Conservation (phyloP, 257 asterid genomes). For the Plantago ovata region DNA sequence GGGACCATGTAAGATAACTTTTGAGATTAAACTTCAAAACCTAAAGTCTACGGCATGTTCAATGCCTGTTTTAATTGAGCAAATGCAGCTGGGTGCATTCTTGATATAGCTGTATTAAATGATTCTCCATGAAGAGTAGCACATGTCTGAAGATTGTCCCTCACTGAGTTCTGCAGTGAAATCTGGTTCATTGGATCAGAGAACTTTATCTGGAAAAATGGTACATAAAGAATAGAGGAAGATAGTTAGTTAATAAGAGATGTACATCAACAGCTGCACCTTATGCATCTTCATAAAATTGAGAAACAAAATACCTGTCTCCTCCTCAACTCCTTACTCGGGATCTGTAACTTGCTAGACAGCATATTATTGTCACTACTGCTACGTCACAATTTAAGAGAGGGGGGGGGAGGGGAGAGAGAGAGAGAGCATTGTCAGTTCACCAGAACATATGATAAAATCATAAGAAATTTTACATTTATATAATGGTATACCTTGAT, state of each 20-base stretch:
- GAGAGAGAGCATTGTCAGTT: slow-evolving; percentile 17
- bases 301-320: slow-evolving; percentile 62
- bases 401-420: too few relatives aligned
- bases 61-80: slow-evolving; percentile 80
- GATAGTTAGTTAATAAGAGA: background rate
- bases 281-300: slow-evolving; percentile 14
- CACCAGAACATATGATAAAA: slow-evolving; percentile 11
- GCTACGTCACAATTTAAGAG: slow-evolving; percentile 28
- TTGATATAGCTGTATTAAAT: slow-evolving; percentile 69
- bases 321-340: slow-evolving; percentile 83
- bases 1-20: slow-evolving; percentile 27
- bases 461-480: slow-evolving; percentile 7
- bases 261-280: background rate
- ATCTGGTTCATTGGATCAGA: slow-evolving; percentile 82
- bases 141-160: slow-evolving; percentile 88
- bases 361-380: slow-evolving; percentile 66
- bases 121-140: slow-evolving; percentile 84
- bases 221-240: slow-evolving; percentile 13
- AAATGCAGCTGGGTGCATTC: slow-evolving; percentile 81
- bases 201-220: slow-evolving; percentile 57
- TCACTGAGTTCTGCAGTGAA: slow-evolving; percentile 72
- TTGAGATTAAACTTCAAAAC: slow-evolving; percentile 18
- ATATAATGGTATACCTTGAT: slow-evolving; percentile 60
- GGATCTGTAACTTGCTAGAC: slow-evolving; percentile 67
- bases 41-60: slow-evolving; percentile 57